These are phyloP conservation scores for Allantophomopsis lycopodina DNA, from an alignment of 2,329 filamentous ascomycete species.

Conservation along the genomic window DNA sequence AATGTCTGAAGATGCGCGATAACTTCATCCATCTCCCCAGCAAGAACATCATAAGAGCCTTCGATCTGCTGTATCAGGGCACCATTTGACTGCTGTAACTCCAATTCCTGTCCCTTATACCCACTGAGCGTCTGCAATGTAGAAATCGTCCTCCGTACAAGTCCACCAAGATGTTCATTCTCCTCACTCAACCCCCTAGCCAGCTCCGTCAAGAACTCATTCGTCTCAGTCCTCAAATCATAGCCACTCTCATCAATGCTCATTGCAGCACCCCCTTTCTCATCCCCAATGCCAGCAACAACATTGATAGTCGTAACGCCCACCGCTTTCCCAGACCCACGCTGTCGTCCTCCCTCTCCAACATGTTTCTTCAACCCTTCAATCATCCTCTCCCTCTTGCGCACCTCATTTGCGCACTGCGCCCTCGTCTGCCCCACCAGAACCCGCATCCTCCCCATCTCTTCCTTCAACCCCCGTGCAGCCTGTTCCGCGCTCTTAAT, in stretches of 20 bases:
- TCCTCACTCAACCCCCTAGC: conserved; percentile 79
- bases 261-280: conserved; percentile 13
- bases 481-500: conserved; percentile 62
- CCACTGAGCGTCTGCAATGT: conserved; percentile 60
- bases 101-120: conserved; percentile 22
- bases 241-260: conserved; percentile 37
- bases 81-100: conserved; percentile 14
- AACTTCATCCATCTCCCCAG: conserved; percentile 60
- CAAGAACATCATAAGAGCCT: conserved; percentile 47
- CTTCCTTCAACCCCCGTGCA: conserved; percentile 68
- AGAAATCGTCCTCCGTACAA: conserved; percentile 58
- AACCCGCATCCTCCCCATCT: conserved; percentile 65
- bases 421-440: conserved; percentile 72
- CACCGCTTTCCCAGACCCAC: conserved; percentile 38
- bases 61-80: conserved; percentile 13
- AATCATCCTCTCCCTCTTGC: conserved; percentile 81
- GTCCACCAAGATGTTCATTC: conserved; percentile 66
- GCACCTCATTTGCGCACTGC: conserved; percentile 80
- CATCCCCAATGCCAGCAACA: conserved; percentile 33
- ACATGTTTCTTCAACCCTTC: conserved; percentile 82
- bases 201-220: conserved; percentile 75
- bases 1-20: conserved; percentile 72
- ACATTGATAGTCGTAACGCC: conserved; percentile 43
- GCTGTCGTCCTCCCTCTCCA: conserved; percentile 51
- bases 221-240: conserved; percentile 74